Evolutionary conservation across 176 grass and related monocot genomes (phyloP).

Genomic region (Rhynchospora tenuis): DNA sequence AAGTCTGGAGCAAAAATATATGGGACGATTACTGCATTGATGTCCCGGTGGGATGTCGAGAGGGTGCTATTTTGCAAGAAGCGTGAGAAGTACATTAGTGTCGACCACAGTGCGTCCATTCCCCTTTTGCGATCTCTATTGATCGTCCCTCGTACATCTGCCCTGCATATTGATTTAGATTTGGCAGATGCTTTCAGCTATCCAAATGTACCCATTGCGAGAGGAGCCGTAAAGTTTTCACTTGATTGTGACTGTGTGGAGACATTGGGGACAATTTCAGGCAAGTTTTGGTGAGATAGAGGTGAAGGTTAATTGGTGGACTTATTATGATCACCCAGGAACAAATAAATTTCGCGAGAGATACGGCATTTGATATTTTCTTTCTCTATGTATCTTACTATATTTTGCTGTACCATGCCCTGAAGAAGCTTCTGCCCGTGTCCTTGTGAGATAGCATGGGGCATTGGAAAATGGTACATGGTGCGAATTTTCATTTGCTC

Average conservation of each 20-base stretch:
- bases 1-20: neutral
- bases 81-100: neutral
- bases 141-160: neutral
- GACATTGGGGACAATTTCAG: neutral
- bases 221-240: neutral
- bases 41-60: neutral
- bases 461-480: neutral
- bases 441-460: neutral
- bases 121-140: neutral
- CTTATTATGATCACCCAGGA: neutral
- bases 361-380: neutral
- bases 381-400: neutral
- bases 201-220: neutral
- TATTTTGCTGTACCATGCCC: neutral
- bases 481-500: neutral
- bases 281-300: neutral
- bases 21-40: neutral
- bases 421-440: neutral
- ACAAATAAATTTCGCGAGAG: neutral
- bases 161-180: neutral
- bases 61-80: neutral
- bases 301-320: conserved; percentile 3
- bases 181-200: neutral
- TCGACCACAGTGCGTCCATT: neutral
- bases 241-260: neutral